phyloP scores from a whole-genome alignment of 2,329 filamentous ascomycete genomes.

The Ilyonectria destructans region DNA sequence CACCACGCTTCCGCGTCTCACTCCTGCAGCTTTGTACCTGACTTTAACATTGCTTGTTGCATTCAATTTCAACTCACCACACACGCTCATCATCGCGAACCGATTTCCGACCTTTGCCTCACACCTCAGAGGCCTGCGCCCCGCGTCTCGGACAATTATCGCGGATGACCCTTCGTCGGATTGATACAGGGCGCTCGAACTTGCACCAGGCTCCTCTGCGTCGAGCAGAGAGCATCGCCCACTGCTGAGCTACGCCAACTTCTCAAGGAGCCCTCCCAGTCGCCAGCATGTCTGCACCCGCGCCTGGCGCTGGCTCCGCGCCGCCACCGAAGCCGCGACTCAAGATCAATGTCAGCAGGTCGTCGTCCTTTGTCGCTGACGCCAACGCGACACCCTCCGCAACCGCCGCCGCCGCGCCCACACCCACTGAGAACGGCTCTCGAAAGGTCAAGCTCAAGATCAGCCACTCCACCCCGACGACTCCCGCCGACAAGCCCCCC shows the following conservation, averaged over 20 bases:
- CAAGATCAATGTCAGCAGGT: constrained; percentile 59
- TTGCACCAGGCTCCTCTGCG: constrained; percentile 12
- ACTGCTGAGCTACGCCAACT: constrained; percentile 8
- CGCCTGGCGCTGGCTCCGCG: constrained; percentile 44
- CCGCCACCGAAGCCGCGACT: constrained; percentile 57
- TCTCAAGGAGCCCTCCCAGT: constrained; percentile 15
- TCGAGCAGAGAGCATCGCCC: constrained; percentile 29
- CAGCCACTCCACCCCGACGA: constrained; percentile 57
- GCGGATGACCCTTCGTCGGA: constrained; percentile 1
- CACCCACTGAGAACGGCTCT: constrained; percentile 51
- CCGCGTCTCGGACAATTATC: not conserved
- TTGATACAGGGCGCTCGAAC: constrained; percentile 1
- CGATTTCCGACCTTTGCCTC: not conserved
- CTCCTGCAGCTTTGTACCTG: constrained; percentile 5
- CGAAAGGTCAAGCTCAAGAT: constrained; percentile 63
- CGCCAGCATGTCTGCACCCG: constrained; percentile 52
- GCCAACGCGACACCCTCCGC: constrained; percentile 22
- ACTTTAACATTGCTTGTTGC: constrained; percentile 9
- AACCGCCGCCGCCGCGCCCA: constrained; percentile 33
- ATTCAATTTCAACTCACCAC: constrained; percentile 1
- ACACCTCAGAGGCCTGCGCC: constrained; percentile 1
- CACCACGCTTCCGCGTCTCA: constrained; percentile 24
- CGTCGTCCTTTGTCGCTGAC: constrained; percentile 54
- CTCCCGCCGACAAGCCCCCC: constrained; percentile 54
- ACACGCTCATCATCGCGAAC: not conserved